These are phyloP conservation scores for Urochloa ruziziensis DNA, from an alignment of 176 grass and related monocot genomes.

Conservation along the genomic window DNA sequence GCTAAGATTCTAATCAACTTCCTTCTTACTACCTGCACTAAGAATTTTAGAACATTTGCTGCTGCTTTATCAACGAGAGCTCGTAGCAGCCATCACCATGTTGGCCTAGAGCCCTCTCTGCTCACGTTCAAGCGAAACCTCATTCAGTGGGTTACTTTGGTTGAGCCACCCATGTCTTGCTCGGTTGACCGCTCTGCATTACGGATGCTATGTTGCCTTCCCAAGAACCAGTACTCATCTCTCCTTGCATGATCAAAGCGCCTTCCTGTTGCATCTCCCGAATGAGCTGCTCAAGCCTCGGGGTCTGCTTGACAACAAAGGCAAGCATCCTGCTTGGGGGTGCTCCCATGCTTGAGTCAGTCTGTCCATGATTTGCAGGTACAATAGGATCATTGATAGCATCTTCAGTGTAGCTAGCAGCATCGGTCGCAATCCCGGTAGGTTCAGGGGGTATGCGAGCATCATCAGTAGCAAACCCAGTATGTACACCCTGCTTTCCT, in stretches of 20 bases:
- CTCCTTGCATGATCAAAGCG: constrained; percentile 12
- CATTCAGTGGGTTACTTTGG: neutral
- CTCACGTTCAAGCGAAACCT: neutral
- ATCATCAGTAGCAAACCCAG: neutral
- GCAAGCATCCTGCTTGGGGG: neutral
- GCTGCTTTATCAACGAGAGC: no score
- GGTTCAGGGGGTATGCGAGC: no score
- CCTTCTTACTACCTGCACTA: no score
- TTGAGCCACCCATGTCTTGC: neutral
- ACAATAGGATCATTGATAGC: neutral
- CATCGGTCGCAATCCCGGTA: neutral
- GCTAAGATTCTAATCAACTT: neutral
- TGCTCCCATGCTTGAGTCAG: neutral
- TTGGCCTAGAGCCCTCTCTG: neutral
- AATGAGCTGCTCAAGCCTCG: constrained; percentile 1
- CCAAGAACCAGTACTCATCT: neutral
- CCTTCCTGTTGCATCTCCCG: constrained; percentile 17
- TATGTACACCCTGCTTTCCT: neutral
- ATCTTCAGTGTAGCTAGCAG: neutral
- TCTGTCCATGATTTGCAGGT: neutral
- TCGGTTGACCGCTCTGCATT: neutral
- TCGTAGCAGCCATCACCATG: neutral
- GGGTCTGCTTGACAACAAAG: constrained; percentile 19
- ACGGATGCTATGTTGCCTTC: neutral
- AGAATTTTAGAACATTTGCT: no score